These are phyloP conservation scores for Paraphysoderma sedebokerense DNA, from an alignment of 371 early-diverging fungal species.

Conservation along the genomic window DNA sequence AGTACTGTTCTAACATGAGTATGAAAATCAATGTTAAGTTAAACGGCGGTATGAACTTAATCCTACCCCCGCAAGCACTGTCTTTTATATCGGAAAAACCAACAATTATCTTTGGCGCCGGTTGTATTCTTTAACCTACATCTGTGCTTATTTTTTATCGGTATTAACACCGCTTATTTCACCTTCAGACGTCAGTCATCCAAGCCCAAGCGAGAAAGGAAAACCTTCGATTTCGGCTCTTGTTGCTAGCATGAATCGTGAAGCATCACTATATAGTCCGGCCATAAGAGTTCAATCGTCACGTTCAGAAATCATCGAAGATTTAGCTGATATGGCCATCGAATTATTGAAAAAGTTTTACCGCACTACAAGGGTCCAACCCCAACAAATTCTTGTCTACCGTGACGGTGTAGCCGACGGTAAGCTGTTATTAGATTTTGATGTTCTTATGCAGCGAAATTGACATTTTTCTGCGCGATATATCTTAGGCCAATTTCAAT, in stretches of 20 bases:
- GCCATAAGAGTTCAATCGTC: conserved; percentile 65
- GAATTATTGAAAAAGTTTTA: conserved; percentile 67
- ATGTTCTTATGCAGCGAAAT: too few species aligned
- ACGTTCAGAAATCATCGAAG: conserved; percentile 72
- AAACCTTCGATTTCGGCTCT: too few species aligned
- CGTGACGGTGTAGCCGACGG: conserved; percentile 23
- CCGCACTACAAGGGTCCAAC: conserved; percentile 39
- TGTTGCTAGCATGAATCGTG: too few species aligned
- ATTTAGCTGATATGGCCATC: conserved; percentile 60
- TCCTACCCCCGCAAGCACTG: conserved; percentile 14
- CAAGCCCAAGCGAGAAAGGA: too few species aligned
- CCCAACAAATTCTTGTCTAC: conserved; percentile 5
- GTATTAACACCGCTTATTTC: too few species aligned
- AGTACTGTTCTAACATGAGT: conserved; percentile 51
- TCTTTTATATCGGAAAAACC: conserved; percentile 50
- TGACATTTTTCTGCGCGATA: too few species aligned
- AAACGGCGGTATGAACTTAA: conserved; percentile 12
- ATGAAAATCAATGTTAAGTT: conserved; percentile 31
- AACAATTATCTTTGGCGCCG: conserved; percentile 87
- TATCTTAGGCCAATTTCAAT: conserved; percentile 40
- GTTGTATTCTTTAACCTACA: too few species aligned
- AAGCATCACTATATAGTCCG: conserved; percentile 73
- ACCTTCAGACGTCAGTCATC: too few species aligned
- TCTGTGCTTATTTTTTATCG: too few species aligned
- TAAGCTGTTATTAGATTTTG: conserved; percentile 3